Percentiles rank a stretch among this genome's conserved stretches.
These are phyloP conservation scores for Cladosporium sp. DNA, from an alignment of 2,329 filamentous ascomycete genomes.

Conservation along the genomic window DNA sequence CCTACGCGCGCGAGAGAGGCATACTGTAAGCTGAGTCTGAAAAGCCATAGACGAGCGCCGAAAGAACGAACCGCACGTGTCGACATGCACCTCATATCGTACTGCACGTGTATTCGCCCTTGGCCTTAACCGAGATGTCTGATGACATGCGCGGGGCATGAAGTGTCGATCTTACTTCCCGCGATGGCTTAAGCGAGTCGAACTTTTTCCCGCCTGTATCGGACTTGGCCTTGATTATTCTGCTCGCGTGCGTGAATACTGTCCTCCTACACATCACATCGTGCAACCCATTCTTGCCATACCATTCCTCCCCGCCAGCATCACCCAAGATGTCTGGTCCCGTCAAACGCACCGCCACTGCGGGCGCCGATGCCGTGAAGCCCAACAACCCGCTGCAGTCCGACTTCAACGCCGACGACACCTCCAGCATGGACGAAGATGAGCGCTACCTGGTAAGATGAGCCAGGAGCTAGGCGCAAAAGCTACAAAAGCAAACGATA, in stretches of 20 bases:
- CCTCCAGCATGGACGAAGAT: conserved; percentile 39
- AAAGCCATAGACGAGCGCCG: neutral
- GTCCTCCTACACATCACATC: neutral
- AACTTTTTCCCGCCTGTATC: conserved; percentile 18
- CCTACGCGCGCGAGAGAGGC: neutral
- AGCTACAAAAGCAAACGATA: conserved; percentile 7
- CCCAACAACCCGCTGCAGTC: conserved; percentile 39
- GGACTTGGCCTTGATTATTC: neutral
- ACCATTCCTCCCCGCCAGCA: neutral
- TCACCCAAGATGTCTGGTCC: conserved; percentile 16
- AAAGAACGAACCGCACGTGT: neutral
- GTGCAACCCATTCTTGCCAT: neutral
- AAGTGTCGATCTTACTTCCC: neutral
- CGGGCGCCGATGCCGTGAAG: conserved; percentile 26
- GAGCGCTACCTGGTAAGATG: conserved; percentile 42
- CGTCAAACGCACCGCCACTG: conserved; percentile 19
- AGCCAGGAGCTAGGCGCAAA: conserved; percentile 20
- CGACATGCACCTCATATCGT: neutral
- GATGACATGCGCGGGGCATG: neutral
- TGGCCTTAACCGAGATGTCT: neutral
- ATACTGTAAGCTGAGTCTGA: neutral
- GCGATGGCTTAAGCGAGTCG: neutral
- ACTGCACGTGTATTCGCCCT: neutral
- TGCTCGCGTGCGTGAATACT: conserved; percentile 10
- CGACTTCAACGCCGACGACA: conserved; percentile 34